phyloP scores from a whole-genome alignment of 345 rosid genomes.

The Trapa bicornis region DNA sequence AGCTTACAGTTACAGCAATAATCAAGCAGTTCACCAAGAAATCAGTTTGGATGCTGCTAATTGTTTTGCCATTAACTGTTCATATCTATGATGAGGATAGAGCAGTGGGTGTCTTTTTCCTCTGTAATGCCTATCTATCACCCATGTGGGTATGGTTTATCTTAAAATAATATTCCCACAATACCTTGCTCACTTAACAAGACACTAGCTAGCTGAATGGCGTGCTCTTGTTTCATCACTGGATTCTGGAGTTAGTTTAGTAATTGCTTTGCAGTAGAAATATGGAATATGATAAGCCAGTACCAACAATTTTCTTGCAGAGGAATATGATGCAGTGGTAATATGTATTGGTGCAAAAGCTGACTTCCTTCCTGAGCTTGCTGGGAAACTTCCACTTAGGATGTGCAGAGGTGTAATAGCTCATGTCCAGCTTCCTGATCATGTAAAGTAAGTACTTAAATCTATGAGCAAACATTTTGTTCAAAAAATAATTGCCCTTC shows the following conservation, averaged over 20 bases:
- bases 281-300: not conserved
- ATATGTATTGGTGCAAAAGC: constrained; percentile 80
- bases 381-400: constrained; percentile 80
- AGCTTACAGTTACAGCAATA: not conserved
- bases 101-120: not conserved
- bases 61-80: not conserved
- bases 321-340: constrained; percentile 64
- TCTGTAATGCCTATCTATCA: not conserved
- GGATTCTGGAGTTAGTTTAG: not conserved
- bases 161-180: not conserved
- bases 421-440: constrained; percentile 43
- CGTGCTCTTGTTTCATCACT: not conserved
- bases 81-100: not conserved
- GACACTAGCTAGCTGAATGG: not conserved
- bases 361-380: constrained; percentile 51
- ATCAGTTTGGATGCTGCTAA: not conserved
- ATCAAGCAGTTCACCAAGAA: not conserved
- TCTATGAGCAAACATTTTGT: not conserved
- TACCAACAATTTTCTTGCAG: constrained; percentile 18
- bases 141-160: not conserved
- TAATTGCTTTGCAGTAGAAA: not conserved
- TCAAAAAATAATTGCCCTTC: not conserved
- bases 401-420: constrained; percentile 81
- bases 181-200: not conserved
- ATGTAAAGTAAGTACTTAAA: constrained; percentile 22